Conservation (phyloP, 129 eudicot species). For the Saposhnikovia divaricata region DNA sequence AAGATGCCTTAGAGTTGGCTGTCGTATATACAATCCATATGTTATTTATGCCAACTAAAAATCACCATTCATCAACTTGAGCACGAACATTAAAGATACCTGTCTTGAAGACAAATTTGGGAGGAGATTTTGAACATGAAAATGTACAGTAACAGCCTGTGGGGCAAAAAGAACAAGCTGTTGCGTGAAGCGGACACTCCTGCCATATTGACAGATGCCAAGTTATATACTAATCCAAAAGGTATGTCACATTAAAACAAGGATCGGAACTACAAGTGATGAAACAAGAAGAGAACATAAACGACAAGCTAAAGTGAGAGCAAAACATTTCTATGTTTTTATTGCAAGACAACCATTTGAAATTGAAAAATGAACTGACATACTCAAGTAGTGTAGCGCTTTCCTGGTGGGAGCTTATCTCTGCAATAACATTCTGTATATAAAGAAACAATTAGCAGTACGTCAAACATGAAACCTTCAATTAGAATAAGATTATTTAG, state of each 20-base stretch:
- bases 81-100: conserved; percentile 31
- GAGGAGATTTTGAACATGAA: conserved; percentile 77
- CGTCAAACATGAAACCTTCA: not conserved
- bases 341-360: not conserved
- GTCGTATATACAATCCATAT: conserved; percentile 26
- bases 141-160: conserved; percentile 89
- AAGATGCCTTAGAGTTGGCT: conserved; percentile 91
- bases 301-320: not conserved
- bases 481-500: conserved; percentile 1
- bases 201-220: conserved; percentile 22
- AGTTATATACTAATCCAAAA: not conserved
- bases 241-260: not conserved
- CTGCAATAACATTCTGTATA: conserved; percentile 83
- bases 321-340: not conserved
- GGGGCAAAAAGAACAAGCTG: conserved; percentile 99
- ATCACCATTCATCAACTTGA: not conserved
- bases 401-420: conserved; percentile 86
- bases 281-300: not conserved
- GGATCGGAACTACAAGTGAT: not conserved
- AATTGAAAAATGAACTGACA: conserved; percentile 26
- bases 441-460: conserved; percentile 19
- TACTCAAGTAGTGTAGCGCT: conserved; percentile 91
- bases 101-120: conserved; percentile 96
- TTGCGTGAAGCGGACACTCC: conserved; percentile 91
- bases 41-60: conserved; percentile 14